Evolutionary conservation across 345 rosid species (phyloP), one percentile per base, ranked within the genome.

Genomic region (Euphorbia lathyris): DNA sequence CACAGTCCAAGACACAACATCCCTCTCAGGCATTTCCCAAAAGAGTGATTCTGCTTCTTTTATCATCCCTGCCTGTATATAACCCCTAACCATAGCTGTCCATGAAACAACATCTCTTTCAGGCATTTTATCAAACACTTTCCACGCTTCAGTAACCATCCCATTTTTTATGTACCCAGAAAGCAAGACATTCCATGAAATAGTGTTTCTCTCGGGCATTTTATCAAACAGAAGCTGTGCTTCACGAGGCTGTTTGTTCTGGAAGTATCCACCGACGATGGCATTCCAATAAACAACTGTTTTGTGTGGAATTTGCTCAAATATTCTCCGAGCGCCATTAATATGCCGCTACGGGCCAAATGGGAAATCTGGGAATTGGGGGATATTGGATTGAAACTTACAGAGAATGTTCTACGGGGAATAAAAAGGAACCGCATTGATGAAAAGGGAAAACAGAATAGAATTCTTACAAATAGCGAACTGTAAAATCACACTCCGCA

Each of bases 1-100:
- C 67, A 90, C 94, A 42, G 92, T 90, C 96, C 94, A 92, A 32
- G 92, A 90, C 23, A 88, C 85, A 59, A 84, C 87, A 79, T 88
- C 90, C 85, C 62, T 88, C 78, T 80, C 90, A 0, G 95, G 98
- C 89, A 88, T 92, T 79, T 52, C 67, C 90, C 86, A 83, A 77
- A 92, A 92, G 69, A 92, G 73, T 0, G 45, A 58, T 69, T 88
- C 97, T 0, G 95, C 96, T 58, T 84, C 83, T 53, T 30, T 22
- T 11, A 83, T 71, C 87, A 81, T 80, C 65, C 96, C 91, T 53
- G 74, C 83, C 56, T 83, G 83, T 43, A 87, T 81, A 64, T 88
- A 86, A 8, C 98, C 98, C 62, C 88, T 76, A 63, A 90, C 77
- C 90, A 90, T 82, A 0, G 89, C 81, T 0, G 95, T 90, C 95